These are phyloP conservation scores for Acorus gramineus DNA, from an alignment of 106 monocot genomes.

Conservation along the genomic window DNA sequence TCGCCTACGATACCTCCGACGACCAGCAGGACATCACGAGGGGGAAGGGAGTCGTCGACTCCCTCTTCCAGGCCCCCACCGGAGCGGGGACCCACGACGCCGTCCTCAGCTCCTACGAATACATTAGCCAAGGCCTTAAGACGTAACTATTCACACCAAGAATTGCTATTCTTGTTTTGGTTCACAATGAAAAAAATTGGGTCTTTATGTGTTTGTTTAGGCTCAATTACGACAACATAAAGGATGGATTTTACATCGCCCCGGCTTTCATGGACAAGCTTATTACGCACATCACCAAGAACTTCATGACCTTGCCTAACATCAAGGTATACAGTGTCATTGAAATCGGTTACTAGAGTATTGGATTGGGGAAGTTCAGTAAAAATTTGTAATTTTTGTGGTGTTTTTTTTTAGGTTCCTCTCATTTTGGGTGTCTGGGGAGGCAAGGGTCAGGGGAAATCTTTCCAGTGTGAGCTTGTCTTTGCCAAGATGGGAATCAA, in stretches of 20 bases:
- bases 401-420: conserved; percentile 43
- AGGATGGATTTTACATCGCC: conserved; percentile 85
- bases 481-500: conserved; percentile 97
- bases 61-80: conserved; percentile 82
- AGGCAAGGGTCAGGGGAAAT: conserved; percentile 98
- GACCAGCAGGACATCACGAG: conserved; percentile 97
- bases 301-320: conserved; percentile 89
- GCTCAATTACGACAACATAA: conserved; percentile 60
- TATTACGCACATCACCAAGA: conserved; percentile 87
- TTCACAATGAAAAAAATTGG: conserved; percentile 3
- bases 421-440: conserved; percentile 99
- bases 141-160: conserved; percentile 16
- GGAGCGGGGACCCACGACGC: conserved; percentile 79
- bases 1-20: conserved; percentile 60
- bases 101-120: conserved; percentile 75
- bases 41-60: conserved; percentile 73
- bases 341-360: neutral
- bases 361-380: neutral
- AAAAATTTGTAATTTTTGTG: neutral
- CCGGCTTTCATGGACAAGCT: conserved; percentile 97
- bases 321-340: conserved; percentile 49
- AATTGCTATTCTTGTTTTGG: too few relatives aligned
- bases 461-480: conserved; percentile 97
- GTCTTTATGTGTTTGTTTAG: conserved; percentile 14
- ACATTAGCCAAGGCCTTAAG: conserved; percentile 79